Percentiles rank a stretch among this genome's conserved stretches.
These are phyloP conservation scores for Sanghuangporus sanghuang DNA, from an alignment of 1,284 basidiomycete species.

Conservation along the genomic window DNA sequence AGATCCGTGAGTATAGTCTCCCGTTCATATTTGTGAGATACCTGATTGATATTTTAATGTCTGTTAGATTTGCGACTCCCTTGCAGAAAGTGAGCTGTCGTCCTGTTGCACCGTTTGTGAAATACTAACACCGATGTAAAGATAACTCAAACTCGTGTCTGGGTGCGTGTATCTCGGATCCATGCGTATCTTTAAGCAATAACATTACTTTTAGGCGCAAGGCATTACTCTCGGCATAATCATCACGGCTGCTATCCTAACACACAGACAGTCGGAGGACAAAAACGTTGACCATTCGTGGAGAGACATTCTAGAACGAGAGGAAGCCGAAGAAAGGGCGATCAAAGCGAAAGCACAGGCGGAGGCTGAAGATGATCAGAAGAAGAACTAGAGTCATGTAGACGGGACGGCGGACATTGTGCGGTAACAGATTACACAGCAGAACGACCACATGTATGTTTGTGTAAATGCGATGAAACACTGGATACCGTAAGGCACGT, in stretches of 20 bases:
- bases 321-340: slow-evolving; percentile 8
- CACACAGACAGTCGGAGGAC: slow-evolving; percentile 6
- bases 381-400: neutral
- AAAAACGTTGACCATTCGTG: slow-evolving; percentile 15
- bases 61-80: slow-evolving; percentile 10
- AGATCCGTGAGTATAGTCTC: slow-evolving; percentile 23
- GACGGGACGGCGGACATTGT: neutral
- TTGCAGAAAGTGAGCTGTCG: slow-evolving; percentile 12
- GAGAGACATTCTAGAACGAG: slow-evolving; percentile 16
- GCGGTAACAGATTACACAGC: too few relatives aligned
- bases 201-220: slow-evolving; percentile 11
- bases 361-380: neutral
- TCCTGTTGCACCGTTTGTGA: neutral
- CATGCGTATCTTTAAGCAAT: neutral
- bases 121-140: neutral
- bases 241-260: slow-evolving; percentile 16
- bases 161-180: slow-evolving; percentile 9
- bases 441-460: too few relatives aligned
- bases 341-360: neutral
- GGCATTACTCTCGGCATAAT: slow-evolving; percentile 17
- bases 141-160: slow-evolving; percentile 19
- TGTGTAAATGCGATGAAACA: too few relatives aligned
- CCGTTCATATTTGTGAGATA: neutral
- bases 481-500: too few relatives aligned
- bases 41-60: neutral